A percentile compares a stretch with the other conserved stretches of the same genome.
Conservation (phyloP, 2,329 filamentous ascomycete genomes). For the Chrysosporium keratinophilum region DNA sequence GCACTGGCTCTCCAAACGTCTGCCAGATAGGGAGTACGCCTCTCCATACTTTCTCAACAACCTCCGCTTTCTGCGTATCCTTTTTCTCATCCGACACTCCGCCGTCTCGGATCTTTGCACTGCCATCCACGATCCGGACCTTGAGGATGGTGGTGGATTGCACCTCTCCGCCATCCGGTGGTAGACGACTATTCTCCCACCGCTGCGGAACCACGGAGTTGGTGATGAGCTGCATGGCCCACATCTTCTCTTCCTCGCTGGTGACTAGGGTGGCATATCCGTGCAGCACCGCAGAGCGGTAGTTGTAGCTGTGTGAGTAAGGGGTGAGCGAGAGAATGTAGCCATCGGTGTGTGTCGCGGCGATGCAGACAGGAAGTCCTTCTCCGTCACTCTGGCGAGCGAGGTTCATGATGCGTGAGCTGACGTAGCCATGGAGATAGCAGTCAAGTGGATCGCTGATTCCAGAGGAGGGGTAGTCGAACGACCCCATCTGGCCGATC, state of each 20-base stretch:
- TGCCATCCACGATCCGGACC: constrained; percentile 58
- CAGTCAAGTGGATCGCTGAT: constrained; percentile 56
- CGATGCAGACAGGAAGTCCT: constrained; percentile 61
- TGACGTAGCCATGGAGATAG: constrained; percentile 79
- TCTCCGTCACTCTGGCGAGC: constrained; percentile 36
- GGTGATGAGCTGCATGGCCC: constrained; percentile 69
- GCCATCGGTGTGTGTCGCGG: constrained; percentile 66
- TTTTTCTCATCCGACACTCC: constrained; percentile 52
- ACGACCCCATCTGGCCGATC: constrained; percentile 74
- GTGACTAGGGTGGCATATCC: constrained; percentile 61
- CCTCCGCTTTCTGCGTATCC: constrained; percentile 40
- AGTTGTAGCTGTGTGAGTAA: constrained; percentile 76
- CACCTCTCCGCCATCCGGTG: constrained; percentile 64
- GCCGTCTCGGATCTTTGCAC: constrained; percentile 62
- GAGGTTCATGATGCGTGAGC: constrained; percentile 63
- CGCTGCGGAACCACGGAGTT: constrained; percentile 59
- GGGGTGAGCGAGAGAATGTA: constrained; percentile 69
- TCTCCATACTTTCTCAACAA: constrained; percentile 46
- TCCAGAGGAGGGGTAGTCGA: constrained; percentile 49
- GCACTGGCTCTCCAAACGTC: constrained; percentile 52
- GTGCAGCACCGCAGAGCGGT: constrained; percentile 68
- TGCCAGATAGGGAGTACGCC: constrained; percentile 57
- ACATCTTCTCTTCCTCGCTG: constrained; percentile 59
- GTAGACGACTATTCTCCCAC: constrained; percentile 58
- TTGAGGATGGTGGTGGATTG: constrained; percentile 62